A percentile compares a stretch with the other conserved stretches of the same genome.
phyloP scores from a whole-genome alignment of 2,329 filamentous ascomycete genomes.

The Paecilomyces dactylethromorphus region DNA sequence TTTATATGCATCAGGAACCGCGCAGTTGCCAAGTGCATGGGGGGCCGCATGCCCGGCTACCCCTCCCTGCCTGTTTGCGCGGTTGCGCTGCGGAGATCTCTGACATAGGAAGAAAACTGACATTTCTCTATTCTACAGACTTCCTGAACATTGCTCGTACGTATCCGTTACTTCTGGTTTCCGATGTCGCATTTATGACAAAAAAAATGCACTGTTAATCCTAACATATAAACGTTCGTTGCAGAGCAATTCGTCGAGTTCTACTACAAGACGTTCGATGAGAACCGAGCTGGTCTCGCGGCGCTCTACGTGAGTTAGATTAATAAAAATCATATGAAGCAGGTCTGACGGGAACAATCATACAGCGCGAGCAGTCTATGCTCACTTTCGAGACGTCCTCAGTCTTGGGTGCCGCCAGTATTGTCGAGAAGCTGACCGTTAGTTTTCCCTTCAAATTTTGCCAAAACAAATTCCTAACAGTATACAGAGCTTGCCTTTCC shows the following conservation, averaged over 20 bases:
- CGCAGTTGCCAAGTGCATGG: neutral
- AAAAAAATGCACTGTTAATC: neutral
- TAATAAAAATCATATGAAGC: slow-evolving; percentile 1
- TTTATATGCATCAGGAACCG: neutral
- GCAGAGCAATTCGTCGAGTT: slow-evolving; percentile 80
- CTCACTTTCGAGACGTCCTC: slow-evolving; percentile 80
- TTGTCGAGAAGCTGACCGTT: slow-evolving; percentile 78
- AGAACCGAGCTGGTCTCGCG: slow-evolving; percentile 57
- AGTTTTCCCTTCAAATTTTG: slow-evolving; percentile 19
- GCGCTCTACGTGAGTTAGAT: slow-evolving; percentile 68
- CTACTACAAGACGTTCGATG: slow-evolving; percentile 88
- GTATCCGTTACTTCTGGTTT: neutral
- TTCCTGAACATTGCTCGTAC: neutral
- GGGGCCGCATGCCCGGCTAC: neutral
- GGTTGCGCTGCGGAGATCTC: neutral
- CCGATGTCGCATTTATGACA: neutral
- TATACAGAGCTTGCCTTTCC: slow-evolving; percentile 66
- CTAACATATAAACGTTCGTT: slow-evolving; percentile 6
- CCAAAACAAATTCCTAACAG: slow-evolving; percentile 3
- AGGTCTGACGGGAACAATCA: slow-evolving; percentile 6
- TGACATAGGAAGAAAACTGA: neutral
- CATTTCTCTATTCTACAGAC: neutral
- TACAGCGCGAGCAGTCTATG: slow-evolving; percentile 76
- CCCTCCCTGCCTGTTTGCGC: neutral
- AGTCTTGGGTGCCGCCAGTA: slow-evolving; percentile 56